Conservation (phyloP, 768 basidiomycete species). For the Royoungia palumana region DNA sequence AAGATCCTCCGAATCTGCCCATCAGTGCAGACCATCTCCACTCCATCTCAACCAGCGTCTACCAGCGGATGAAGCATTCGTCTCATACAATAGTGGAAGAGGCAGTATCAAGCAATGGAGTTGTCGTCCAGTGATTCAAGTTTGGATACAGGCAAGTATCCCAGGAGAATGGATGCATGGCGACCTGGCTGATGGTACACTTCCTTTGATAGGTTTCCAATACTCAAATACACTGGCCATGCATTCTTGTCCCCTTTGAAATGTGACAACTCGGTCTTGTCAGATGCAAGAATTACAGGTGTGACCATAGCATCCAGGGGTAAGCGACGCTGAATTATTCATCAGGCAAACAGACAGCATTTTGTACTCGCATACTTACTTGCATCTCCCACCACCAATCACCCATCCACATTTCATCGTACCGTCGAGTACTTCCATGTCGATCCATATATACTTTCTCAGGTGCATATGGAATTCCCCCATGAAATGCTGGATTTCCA, state of each 20-base stretch:
- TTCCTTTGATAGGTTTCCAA: background rate
- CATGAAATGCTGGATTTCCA: conserved; percentile 19
- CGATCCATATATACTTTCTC: background rate
- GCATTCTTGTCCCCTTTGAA: conserved; percentile 4
- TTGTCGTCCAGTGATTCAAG: background rate
- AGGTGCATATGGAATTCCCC: background rate
- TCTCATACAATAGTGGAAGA: conserved; percentile 10
- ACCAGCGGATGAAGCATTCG: background rate
- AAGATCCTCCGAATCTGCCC: background rate
- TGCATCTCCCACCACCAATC: conserved; percentile 14
- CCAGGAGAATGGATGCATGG: background rate
- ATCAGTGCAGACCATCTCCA: conserved; percentile 4
- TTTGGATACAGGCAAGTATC: conserved; percentile 1
- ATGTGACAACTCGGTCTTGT: background rate
- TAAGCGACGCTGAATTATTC: background rate
- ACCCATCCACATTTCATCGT: conserved; percentile 9
- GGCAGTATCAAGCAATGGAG: background rate
- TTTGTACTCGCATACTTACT: background rate
- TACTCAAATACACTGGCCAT: conserved; percentile 5
- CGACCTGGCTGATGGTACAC: background rate
- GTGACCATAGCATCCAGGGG: background rate
- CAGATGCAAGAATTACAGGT: background rate
- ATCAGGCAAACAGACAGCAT: background rate
- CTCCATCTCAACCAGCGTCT: background rate
- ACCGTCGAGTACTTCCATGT: background rate